Evolutionary conservation across 495 filamentous ascomycete species (phyloP), one percentile per base, ranked within the genome.

Genomic region (Copromyces sp.): DNA sequence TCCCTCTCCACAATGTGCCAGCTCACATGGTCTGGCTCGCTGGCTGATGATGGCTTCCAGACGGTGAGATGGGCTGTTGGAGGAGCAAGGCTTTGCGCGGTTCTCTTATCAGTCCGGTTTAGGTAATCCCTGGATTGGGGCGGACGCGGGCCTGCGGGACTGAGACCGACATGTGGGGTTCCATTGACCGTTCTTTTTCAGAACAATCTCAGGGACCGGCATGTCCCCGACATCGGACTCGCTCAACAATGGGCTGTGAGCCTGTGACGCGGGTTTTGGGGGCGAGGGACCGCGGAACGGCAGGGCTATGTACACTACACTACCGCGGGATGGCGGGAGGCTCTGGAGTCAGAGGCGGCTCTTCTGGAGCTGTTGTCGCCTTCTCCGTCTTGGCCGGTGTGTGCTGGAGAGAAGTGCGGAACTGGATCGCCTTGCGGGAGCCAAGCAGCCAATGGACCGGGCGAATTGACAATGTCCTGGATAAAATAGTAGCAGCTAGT

Each of bases 31-130:
- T 5, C 29, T 16, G 32, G 29, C 53, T 35, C 12, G 53, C 12
- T 32, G 53, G 53, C 29, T 65, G 53, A 9, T 65, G 53, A 65
- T 9, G 29, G 53, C 53, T 37, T 65, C 53, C 14, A 65, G 29
- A 65, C 12, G 53, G 53, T 29, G 20, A 59, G 12, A 24, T 59
- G 9, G 39, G 20, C 35, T 29, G 45, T 53, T 53, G 45, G 44
- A 20, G 44, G 44, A n/a, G 44, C 44, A 20, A 47, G 44, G 44
- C 45, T 14, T 53, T 59, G 5, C 24, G n/a, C 42, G 38, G 37
- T 68, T 68, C 42, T 73, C 77, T 81, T 81, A 81, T 81, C 79
- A 77, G 75, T 29, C 75, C 69, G 73, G 59, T 78, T 78, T 80
- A 79, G 76, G 73, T 79, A 81, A 80, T 79, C 47, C 68, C 39